These are phyloP conservation scores for Gentiana dahurica DNA, from an alignment of 257 asterid genomes.

Conservation along the genomic window DNA sequence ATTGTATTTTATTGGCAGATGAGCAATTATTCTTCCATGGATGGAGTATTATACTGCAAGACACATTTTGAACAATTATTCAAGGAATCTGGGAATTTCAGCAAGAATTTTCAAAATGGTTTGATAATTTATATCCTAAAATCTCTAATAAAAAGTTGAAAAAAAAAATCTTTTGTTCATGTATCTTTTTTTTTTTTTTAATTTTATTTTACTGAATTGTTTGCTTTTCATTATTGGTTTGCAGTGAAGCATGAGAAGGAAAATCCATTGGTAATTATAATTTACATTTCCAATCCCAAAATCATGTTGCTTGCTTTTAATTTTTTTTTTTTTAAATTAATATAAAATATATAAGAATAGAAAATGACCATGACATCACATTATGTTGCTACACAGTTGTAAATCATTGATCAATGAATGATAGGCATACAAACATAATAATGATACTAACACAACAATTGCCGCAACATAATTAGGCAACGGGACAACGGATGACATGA, in stretches of 20 bases:
- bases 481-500: too few species aligned
- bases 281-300: too few species aligned
- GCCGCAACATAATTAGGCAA: too few species aligned
- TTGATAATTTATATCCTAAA: not conserved
- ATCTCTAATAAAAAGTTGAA: not conserved
- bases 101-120: conserved; percentile 43
- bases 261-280: not conserved
- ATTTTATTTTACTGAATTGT: not conserved
- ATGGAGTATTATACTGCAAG: conserved; percentile 47
- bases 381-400: too few species aligned
- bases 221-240: not conserved
- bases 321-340: too few species aligned
- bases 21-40: conserved; percentile 54
- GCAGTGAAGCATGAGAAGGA: conserved; percentile 29
- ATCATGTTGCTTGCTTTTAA: not conserved
- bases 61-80: conserved; percentile 50
- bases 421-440: too few species aligned
- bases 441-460: too few species aligned
- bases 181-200: not conserved
- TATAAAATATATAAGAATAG: too few species aligned
- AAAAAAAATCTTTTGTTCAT: not conserved
- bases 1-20: conserved; percentile 16
- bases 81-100: conserved; percentile 45
- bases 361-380: too few species aligned
- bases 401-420: too few species aligned